phyloP scores from a whole-genome alignment of 768 basidiomycete species.

The Hypholoma fasciculare region DNA sequence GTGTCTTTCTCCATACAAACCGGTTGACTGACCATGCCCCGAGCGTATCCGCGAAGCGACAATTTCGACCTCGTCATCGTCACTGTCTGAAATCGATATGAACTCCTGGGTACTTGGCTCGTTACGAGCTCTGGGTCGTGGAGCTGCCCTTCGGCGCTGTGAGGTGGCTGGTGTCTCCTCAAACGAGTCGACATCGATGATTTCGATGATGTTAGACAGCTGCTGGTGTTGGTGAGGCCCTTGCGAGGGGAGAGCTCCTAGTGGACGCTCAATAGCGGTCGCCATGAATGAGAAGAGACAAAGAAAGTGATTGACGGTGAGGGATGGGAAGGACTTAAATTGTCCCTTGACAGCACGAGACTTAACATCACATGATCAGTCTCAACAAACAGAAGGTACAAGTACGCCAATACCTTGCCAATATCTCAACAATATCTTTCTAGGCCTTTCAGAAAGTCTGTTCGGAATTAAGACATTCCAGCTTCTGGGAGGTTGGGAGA shows the following conservation, averaged over 20 bases:
- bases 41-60: conserved; percentile 12
- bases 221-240: conserved; percentile 14
- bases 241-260: conserved; percentile 22
- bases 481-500: no score
- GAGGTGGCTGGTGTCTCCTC: conserved; percentile 9
- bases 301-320: not conserved
- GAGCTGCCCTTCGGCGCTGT: conserved; percentile 8
- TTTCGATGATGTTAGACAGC: conserved; percentile 30
- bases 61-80: conserved; percentile 32
- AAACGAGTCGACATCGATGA: conserved; percentile 43
- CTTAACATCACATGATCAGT: not conserved
- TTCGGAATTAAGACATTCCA: no score
- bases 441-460: no score
- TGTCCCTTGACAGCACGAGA: not conserved
- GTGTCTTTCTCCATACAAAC: not conserved
- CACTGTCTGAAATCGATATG: conserved; percentile 38
- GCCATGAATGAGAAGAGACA: conserved; percentile 22
- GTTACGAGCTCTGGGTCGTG: conserved; percentile 12
- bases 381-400: no score
- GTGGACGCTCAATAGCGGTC: conserved; percentile 27
- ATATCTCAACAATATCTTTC: no score
- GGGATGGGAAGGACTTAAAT: not conserved
- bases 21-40: conserved; percentile 12
- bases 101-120: conserved; percentile 22
- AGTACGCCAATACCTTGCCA: no score